Percentiles rank a stretch among this genome's conserved stretches.
Conservation (phyloP, 495 filamentous ascomycete species). For the Cercophora newfieldiana region DNA sequence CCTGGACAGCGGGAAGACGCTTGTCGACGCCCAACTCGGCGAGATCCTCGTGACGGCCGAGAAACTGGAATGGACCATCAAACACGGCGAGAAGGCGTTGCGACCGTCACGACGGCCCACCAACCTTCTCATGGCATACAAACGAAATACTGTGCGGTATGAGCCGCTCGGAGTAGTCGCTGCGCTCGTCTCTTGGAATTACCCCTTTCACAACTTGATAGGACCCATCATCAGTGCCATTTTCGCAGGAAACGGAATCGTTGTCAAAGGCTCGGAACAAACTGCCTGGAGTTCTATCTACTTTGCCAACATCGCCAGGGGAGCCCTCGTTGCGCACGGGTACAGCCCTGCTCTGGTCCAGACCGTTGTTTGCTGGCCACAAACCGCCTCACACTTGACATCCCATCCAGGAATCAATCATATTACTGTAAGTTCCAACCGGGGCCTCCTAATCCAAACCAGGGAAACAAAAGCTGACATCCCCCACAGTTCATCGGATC, state of each 20-base stretch:
- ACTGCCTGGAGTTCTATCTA: constrained; percentile 87
- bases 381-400: constrained; percentile 77
- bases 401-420: constrained; percentile 82
- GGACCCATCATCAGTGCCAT: constrained; percentile 86
- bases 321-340: constrained; percentile 78
- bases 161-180: constrained; percentile 92
- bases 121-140: constrained; percentile 93
- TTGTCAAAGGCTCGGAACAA: constrained; percentile 90
- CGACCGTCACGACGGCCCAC: constrained; percentile 67
- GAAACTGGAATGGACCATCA: constrained; percentile 92
- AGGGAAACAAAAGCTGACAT: no score
- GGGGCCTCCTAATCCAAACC: no score
- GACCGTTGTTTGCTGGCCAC: constrained; percentile 81
- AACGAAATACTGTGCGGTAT: constrained; percentile 86
- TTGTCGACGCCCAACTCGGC: constrained; percentile 87
- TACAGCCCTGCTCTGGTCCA: constrained; percentile 84
- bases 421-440: no score
- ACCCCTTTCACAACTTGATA: constrained; percentile 90
- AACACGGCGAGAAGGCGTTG: constrained; percentile 85
- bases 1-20: constrained; percentile 95
- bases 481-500: constrained; percentile 99
- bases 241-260: constrained; percentile 88
- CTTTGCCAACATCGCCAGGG: constrained; percentile 74
- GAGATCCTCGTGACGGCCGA: constrained; percentile 93
- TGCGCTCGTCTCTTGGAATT: constrained; percentile 97